These are phyloP conservation scores for Mycena sanguinolenta DNA, from an alignment of 768 basidiomycete genomes.

Conservation along the genomic window DNA sequence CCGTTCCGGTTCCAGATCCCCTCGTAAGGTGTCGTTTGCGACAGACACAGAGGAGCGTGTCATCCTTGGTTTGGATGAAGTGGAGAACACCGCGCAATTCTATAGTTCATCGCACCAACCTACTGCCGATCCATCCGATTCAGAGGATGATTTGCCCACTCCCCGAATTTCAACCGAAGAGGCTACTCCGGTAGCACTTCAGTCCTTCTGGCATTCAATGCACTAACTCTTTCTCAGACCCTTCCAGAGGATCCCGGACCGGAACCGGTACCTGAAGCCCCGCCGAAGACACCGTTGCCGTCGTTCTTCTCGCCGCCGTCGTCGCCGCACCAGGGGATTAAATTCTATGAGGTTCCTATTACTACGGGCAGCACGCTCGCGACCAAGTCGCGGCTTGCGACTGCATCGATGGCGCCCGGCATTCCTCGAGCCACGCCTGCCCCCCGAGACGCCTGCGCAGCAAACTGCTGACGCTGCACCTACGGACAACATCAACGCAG, in stretches of 20 bases:
- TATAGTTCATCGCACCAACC: neutral
- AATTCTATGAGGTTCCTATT: neutral
- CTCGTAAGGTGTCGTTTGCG: constrained; percentile 18
- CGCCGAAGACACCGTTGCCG: neutral
- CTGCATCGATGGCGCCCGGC: neutral
- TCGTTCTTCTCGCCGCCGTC: neutral
- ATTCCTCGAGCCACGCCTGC: constrained; percentile 5
- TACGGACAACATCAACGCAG: neutral
- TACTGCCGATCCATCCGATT: neutral
- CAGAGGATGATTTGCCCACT: constrained; percentile 10
- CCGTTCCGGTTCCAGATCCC: neutral
- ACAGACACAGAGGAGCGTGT: neutral
- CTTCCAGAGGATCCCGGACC: neutral
- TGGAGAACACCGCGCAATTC: constrained; percentile 11
- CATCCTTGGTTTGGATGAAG: neutral
- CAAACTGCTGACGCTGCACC: neutral
- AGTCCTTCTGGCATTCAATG: neutral
- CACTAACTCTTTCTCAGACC: neutral
- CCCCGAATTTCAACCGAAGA: neutral
- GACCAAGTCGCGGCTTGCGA: constrained; percentile 14
- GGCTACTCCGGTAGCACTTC: too few species aligned
- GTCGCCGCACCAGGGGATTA: neutral
- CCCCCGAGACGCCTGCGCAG: neutral
- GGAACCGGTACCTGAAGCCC: neutral
- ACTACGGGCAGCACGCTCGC: neutral